Base-by-base conservation (phyloP, 495 filamentous ascomycete species). In the Xylaria cubensis region DNA sequence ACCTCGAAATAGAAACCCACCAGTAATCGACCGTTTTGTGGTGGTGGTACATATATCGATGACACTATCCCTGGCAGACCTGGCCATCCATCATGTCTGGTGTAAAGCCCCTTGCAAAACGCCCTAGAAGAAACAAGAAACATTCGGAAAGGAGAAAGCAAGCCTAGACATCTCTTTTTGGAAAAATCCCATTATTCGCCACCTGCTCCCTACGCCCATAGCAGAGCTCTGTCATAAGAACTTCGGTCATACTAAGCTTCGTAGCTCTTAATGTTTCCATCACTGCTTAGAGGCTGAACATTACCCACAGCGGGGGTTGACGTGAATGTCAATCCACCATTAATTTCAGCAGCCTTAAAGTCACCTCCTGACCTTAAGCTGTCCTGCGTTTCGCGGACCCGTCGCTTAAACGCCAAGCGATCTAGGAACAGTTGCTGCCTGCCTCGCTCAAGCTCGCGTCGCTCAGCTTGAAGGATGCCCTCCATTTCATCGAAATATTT, bases 401-500 rank as follows among this genome's bases (percentile, higher is more conserved):
- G 86, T 82, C 93, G 92, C 87, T 96, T 94, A 83, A 98, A 97
- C 3, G 91, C 87, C 62, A 98, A 85, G 13, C 97, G 88, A 80
- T 99, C 96, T 9, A 97, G 84, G 86, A 97, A 98, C 32, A 99
- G 86, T 81, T 97, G 93, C 80, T 97, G 94, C 15, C 96, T 89
- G 4, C 92, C 92, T 63, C 94, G 87, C 82, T 98, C 96, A 3
- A 99, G 86, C 80, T 99, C 97, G 50, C 94, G 89, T 64, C 95
- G 91, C 82, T 99, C 97, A 3, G 94, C 93, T 74, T 97, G 92
- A 64, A 98, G 85, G 67, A 97, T 91, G 62, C 91, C 85, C 77
- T 99, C 96, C 88, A 99, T 93, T 82, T 98, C 97, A 75, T 93
- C 92, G 85, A 99, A 99, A 78, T 98, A 97, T 75, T 92, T 89